These are phyloP conservation scores for Litchi chinensis DNA, from an alignment of 345 rosid species.

Conservation along the genomic window DNA sequence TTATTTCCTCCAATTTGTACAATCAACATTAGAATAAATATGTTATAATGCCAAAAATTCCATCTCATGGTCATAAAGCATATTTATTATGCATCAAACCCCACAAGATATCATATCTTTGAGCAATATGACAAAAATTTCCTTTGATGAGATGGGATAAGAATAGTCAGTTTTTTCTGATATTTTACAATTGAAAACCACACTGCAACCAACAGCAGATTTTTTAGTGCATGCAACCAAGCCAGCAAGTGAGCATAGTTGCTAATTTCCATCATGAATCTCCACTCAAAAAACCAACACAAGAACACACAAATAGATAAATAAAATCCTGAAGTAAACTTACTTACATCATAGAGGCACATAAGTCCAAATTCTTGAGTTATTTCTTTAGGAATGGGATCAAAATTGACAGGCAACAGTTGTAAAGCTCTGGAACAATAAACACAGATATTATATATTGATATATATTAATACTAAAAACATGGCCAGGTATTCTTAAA, in stretches of 20 bases:
- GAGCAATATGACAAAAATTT: background rate
- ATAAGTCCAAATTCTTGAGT: conserved; percentile 68
- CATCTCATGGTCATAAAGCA: background rate
- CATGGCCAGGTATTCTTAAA: background rate
- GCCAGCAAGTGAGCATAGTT: background rate
- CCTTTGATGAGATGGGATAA: background rate
- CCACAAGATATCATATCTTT: no score
- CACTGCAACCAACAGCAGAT: background rate
- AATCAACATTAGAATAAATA: background rate
- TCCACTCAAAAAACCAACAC: background rate
- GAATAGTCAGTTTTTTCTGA: background rate
- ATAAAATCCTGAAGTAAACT: conserved; percentile 1
- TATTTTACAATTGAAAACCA: background rate
- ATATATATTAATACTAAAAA: background rate
- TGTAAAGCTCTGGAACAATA: conserved; percentile 58
- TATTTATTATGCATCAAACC: background rate
- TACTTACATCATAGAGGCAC: conserved; percentile 70
- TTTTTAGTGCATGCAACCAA: background rate
- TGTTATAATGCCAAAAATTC: background rate
- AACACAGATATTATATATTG: conserved; percentile 16
- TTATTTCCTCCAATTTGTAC: background rate
- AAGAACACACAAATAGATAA: background rate
- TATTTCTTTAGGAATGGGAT: conserved; percentile 80
- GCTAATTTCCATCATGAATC: background rate
- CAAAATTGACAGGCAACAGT: conserved; percentile 54